Evolutionary conservation across 2,329 filamentous ascomycete species (phyloP).

Genomic region (Arachnomyces sp.): DNA sequence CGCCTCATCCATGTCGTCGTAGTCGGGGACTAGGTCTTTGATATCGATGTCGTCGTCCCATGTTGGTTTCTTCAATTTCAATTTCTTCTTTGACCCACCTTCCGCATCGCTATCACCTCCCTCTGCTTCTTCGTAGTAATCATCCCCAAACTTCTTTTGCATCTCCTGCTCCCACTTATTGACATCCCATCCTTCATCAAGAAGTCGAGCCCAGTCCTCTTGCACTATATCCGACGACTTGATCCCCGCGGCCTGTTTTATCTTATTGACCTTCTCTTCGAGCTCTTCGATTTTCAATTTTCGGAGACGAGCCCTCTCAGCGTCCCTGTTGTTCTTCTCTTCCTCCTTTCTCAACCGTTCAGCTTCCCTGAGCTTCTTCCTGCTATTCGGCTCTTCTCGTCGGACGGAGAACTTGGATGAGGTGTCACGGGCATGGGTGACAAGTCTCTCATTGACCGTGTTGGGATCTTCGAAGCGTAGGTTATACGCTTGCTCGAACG

Average conservation of each 20-base stretch:
- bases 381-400: constrained; percentile 67
- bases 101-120: constrained; percentile 42
- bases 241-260: constrained; percentile 80
- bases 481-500: constrained; percentile 90
- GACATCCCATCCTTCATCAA: constrained; percentile 84
- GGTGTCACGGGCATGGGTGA: constrained; percentile 81
- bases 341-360: constrained; percentile 70
- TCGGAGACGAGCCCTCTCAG: constrained; percentile 73
- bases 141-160: constrained; percentile 76
- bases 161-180: constrained; percentile 87
- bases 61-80: constrained; percentile 67
- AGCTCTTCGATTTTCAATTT: constrained; percentile 88
- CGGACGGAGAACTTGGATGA: constrained; percentile 75
- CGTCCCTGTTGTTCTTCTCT: constrained; percentile 64
- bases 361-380: constrained; percentile 69
- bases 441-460: constrained; percentile 77
- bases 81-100: constrained; percentile 46
- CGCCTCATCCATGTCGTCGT: constrained; percentile 58
- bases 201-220: constrained; percentile 73
- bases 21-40: constrained; percentile 80
- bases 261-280: constrained; percentile 74
- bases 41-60: constrained; percentile 99
- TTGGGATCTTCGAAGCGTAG: constrained; percentile 87
- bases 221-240: constrained; percentile 58
- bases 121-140: constrained; percentile 72